Evolutionary conservation across 805 yeast genomes (phyloP), one percentile per base, ranked within the genome.

Genomic region (Yueomyces sinensis): DNA sequence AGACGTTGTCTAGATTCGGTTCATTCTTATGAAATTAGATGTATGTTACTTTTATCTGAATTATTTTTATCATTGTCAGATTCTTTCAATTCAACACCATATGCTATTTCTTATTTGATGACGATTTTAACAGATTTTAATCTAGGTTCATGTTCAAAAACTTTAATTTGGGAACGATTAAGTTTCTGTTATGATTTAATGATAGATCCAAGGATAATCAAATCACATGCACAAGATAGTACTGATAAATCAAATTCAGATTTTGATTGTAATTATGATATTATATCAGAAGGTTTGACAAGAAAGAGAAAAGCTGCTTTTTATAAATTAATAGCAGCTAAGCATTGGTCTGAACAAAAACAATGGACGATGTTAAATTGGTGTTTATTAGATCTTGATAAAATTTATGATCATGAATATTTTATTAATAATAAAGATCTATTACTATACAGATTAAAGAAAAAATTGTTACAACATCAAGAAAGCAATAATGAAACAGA

Each of bases 301-400:
- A 62, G 94, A 38, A 57, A 57, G 34, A 66, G 96, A 36, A 84
- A 84, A 50, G 73, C 86, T 1, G 72, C 82, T 0, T 63, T 87
- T 20, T 86, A 94, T 83, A 67, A 69, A 43, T 51, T 86, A 19
- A 51, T 86, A 19, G 76, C 95, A 0, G 78, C 84, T 5, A 70
- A 70, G 37, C 82, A 80, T 49, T 75, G 94, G 80, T 65, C 66
- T 13, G 57, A 60, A 38, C 52, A 50, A 34, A 42, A 44, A 27
- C 53, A 52, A 36, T 50, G 57, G 56, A 41, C 45, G 19, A 58
- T 51, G 30, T 54, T 52, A 2, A 32, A 40, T 18, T 55, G 60
- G 60, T 45, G 58, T 28, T 35, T 52, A 15, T 30, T 40, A 16
- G 56, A 52, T 36, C 47, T 64, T 0, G 46, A 50, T 17, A 42